phyloP scores from a whole-genome alignment of 2,329 filamentous ascomycete species.

The Leptosphaerulina australis region DNA sequence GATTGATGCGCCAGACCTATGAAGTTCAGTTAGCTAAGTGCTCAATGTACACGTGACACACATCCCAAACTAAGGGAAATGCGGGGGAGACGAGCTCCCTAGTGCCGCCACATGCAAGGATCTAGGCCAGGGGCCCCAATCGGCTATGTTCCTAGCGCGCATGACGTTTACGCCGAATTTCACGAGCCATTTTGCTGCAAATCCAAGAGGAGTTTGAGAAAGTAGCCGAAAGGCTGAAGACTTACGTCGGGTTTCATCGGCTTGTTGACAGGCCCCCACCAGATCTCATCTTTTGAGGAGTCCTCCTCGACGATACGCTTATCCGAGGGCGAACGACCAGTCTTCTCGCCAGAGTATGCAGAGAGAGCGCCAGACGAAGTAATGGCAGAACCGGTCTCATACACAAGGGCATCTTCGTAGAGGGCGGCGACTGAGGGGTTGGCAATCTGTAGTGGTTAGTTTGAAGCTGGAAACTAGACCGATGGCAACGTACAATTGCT shows the following conservation, averaged over 20 bases:
- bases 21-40: conserved; percentile 35
- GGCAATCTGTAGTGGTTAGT: conserved; percentile 62
- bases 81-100: conserved; percentile 44
- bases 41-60: conserved; percentile 26
- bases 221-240: conserved; percentile 22
- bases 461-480: background rate
- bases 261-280: conserved; percentile 99
- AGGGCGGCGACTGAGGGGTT: conserved; percentile 95
- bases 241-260: conserved; percentile 96
- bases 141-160: conserved; percentile 40
- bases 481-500: conserved; percentile 80
- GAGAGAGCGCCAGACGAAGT: conserved; percentile 93
- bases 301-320: conserved; percentile 97
- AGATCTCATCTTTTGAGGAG: conserved; percentile 87
- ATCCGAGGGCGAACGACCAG: conserved; percentile 92
- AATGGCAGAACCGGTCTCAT: conserved; percentile 97
- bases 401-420: conserved; percentile 98
- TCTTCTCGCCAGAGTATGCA: conserved; percentile 98
- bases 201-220: conserved; percentile 17
- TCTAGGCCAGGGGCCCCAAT: conserved; percentile 27
- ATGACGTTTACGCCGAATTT: conserved; percentile 44
- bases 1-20: conserved; percentile 99
- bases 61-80: conserved; percentile 22
- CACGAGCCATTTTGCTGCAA: conserved; percentile 33
- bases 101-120: conserved; percentile 39